phyloP scores from a whole-genome alignment of 202 grass and related monocot genomes.

The Eragrostis tef region DNA sequence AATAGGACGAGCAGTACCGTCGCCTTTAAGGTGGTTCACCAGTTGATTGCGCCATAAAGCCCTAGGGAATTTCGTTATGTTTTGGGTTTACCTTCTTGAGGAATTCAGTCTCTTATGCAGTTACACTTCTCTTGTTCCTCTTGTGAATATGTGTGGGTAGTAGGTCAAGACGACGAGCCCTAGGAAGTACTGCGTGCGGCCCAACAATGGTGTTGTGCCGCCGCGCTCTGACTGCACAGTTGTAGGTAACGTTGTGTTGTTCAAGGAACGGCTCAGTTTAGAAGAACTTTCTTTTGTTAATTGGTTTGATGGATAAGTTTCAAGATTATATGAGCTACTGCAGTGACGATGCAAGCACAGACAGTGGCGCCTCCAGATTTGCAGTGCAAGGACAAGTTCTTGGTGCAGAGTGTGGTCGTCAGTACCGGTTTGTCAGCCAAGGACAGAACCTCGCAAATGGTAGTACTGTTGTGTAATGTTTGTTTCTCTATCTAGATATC shows the following conservation, averaged over 20 bases:
- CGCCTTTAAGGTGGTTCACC: constrained; percentile 88
- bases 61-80: constrained; percentile 2
- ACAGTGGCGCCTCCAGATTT: constrained; percentile 62
- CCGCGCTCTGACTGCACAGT: constrained; percentile 64
- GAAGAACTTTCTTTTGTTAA: neutral
- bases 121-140: constrained; percentile 22
- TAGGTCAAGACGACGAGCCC: constrained; percentile 94
- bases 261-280: constrained; percentile 36
- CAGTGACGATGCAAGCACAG: constrained; percentile 98
- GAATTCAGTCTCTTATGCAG: constrained; percentile 34
- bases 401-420: constrained; percentile 70
- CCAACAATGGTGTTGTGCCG: constrained; percentile 67
- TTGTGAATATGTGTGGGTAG: constrained; percentile 48
- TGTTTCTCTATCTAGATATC: constrained; percentile 1
- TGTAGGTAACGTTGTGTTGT: constrained; percentile 61
- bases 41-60: constrained; percentile 33
- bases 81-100: constrained; percentile 29
- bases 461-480: constrained; percentile 30
- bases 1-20: constrained; percentile 74
- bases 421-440: constrained; percentile 41
- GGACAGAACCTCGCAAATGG: constrained; percentile 62
- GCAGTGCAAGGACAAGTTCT: constrained; percentile 89
- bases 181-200: constrained; percentile 86
- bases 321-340: constrained; percentile 30
- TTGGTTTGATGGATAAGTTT: constrained; percentile 2